Evolutionary conservation across 331 rosid species (phyloP).

Genomic region (Pyrus hybrid): DNA sequence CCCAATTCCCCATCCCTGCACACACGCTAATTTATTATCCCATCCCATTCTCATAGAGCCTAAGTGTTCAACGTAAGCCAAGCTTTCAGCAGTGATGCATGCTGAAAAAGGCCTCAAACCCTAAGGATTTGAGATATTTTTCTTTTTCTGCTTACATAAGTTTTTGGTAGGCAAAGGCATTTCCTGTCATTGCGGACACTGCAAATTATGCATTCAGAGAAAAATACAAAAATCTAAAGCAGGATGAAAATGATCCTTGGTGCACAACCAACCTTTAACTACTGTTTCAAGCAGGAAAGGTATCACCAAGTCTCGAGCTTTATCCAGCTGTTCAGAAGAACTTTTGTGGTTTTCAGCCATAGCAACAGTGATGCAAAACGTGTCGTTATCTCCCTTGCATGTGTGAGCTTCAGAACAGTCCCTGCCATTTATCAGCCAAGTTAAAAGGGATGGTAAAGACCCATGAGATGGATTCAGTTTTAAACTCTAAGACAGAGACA

Average conservation of each 20-base stretch:
- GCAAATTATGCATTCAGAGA: background rate
- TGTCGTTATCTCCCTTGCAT: slow-evolving; percentile 17
- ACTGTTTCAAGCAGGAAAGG: slow-evolving; percentile 60
- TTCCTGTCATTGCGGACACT: background rate
- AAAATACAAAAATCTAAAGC: background rate
- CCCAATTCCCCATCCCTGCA: background rate
- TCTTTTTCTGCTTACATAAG: background rate
- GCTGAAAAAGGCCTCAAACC: background rate
- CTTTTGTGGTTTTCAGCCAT: slow-evolving; percentile 38
- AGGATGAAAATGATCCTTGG: background rate
- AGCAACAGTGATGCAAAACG: slow-evolving; percentile 50
- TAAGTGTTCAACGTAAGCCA: background rate
- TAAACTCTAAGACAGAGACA: background rate
- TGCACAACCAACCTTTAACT: slow-evolving; percentile 56
- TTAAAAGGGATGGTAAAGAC: slow-evolving; percentile 23
- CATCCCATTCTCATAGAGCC: background rate
- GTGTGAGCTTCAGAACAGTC: slow-evolving; percentile 34
- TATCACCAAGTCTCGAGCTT: slow-evolving; percentile 45
- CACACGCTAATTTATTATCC: background rate
- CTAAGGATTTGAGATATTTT: background rate
- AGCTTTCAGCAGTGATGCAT: background rate
- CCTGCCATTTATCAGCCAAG: slow-evolving; percentile 44
- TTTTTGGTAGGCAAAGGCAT: background rate
- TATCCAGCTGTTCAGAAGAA: slow-evolving; percentile 38
- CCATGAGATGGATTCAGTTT: background rate